Percentiles rank a stretch among this genome's conserved stretches.
These are phyloP conservation scores for Malassezia equina DNA, from an alignment of 1,284 basidiomycete genomes.

Conservation along the genomic window DNA sequence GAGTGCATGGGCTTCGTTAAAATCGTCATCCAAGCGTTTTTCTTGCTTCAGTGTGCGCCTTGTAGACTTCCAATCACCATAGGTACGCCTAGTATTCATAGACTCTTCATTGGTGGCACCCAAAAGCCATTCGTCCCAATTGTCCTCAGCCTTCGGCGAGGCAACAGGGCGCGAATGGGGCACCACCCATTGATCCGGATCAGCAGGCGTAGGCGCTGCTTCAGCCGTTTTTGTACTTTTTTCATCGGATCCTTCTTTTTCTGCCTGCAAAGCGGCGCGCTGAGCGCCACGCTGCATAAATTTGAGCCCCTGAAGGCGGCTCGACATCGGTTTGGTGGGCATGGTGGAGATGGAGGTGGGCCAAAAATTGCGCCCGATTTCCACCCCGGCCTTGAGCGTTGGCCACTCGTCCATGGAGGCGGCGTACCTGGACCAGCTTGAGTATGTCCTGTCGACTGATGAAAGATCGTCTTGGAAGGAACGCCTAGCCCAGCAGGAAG, in stretches of 20 bases:
- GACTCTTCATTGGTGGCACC: neutral
- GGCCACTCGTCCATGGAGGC: neutral
- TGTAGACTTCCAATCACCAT: neutral
- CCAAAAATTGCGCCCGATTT: neutral
- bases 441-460: neutral
- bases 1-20: neutral
- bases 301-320: constrained; percentile 18
- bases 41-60: neutral
- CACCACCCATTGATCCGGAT: constrained; percentile 15
- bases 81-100: neutral
- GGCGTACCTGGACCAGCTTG: neutral
- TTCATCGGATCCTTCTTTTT: neutral
- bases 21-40: neutral
- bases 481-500: neutral
- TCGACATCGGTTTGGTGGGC: constrained; percentile 11
- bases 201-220: neutral
- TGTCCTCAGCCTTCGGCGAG: neutral
- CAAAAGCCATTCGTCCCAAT: constrained; percentile 14
- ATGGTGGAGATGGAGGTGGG: neutral
- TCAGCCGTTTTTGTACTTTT: neutral
- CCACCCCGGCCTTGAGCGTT: neutral
- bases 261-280: neutral
- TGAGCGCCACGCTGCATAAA: constrained; percentile 15
- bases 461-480: neutral
- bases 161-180: neutral